phyloP scores from a whole-genome alignment of 805 yeast genomes.

The Debaryomyces maramus region DNA sequence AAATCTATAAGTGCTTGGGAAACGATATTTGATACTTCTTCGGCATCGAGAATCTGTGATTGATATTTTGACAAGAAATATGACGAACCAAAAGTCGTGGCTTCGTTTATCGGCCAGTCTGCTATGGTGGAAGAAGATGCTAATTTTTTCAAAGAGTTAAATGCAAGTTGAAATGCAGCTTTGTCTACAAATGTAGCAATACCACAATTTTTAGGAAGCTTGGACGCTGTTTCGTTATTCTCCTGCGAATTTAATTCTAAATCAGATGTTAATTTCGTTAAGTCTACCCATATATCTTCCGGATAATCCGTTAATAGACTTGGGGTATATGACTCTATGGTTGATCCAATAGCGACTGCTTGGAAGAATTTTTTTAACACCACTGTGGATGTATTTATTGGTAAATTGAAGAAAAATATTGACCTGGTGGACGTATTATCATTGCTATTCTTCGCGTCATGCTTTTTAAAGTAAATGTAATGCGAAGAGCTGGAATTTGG shows the following conservation, averaged over 20 bases:
- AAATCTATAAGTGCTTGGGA: conserved; percentile 64
- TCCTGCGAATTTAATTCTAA: conserved; percentile 32
- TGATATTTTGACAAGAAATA: conserved; percentile 43
- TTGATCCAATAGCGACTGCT: conserved; percentile 61
- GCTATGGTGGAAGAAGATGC: conserved; percentile 22
- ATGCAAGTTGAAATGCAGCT: conserved; percentile 62
- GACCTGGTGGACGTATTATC: conserved; percentile 45
- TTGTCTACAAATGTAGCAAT: conserved; percentile 74
- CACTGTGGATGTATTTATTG: conserved; percentile 56
- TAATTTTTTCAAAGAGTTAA: conserved; percentile 58
- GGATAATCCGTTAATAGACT: conserved; percentile 40
- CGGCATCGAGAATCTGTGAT: conserved; percentile 45
- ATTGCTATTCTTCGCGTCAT: conserved; percentile 41
- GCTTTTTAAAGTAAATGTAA: conserved; percentile 67
- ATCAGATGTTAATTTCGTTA: conserved; percentile 61
- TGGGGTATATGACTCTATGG: conserved; percentile 48
- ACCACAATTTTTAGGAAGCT: conserved; percentile 73
- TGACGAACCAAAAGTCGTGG: conserved; percentile 33
- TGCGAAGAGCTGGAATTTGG: conserved; percentile 46
- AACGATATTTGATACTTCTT: conserved; percentile 54
- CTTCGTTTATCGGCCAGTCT: conserved; percentile 39
- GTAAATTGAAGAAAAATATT: conserved; percentile 76
- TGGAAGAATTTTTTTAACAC: conserved; percentile 58
- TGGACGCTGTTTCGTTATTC: conserved; percentile 31
- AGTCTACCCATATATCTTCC: conserved; percentile 51